Conservation (phyloP, 352 stramenopile species). For the Pythium sp. region DNA sequence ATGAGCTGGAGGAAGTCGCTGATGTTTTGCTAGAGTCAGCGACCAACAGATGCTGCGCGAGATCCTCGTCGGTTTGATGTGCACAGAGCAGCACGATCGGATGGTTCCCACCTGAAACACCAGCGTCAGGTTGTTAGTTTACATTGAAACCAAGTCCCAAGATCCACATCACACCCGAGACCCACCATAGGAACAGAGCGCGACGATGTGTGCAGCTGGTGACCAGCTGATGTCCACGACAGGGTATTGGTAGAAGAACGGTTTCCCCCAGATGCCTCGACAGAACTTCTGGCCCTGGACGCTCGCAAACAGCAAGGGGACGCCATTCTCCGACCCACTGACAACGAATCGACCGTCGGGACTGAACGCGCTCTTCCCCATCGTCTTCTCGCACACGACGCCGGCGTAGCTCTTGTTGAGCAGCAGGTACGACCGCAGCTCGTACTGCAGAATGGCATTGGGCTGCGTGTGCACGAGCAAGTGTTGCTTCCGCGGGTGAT, state of each 20-base stretch:
- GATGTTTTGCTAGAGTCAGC: neutral
- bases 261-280: constrained; percentile 44
- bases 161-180: neutral
- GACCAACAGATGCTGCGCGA: constrained; percentile 17
- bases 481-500: constrained; percentile 66
- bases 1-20: neutral
- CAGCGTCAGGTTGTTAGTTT: neutral
- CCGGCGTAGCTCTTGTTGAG: constrained; percentile 69
- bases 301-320: constrained; percentile 52
- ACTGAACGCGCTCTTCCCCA: constrained; percentile 56
- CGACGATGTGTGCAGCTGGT: constrained; percentile 54
- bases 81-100: constrained; percentile 63
- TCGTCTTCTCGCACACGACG: constrained; percentile 39
- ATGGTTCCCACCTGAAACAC: constrained; percentile 40
- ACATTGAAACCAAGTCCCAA: neutral
- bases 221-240: constrained; percentile 65
- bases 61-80: constrained; percentile 40
- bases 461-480: constrained; percentile 65
- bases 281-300: constrained; percentile 46
- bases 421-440: constrained; percentile 68
- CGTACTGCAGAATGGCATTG: constrained; percentile 64
- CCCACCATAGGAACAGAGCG: constrained; percentile 57
- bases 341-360: constrained; percentile 63
- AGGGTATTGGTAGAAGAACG: constrained; percentile 52
- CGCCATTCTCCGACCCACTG: constrained; percentile 59